Conservation (phyloP, 352 stramenopile species). For the Globisporangium recalcitrans region DNA sequence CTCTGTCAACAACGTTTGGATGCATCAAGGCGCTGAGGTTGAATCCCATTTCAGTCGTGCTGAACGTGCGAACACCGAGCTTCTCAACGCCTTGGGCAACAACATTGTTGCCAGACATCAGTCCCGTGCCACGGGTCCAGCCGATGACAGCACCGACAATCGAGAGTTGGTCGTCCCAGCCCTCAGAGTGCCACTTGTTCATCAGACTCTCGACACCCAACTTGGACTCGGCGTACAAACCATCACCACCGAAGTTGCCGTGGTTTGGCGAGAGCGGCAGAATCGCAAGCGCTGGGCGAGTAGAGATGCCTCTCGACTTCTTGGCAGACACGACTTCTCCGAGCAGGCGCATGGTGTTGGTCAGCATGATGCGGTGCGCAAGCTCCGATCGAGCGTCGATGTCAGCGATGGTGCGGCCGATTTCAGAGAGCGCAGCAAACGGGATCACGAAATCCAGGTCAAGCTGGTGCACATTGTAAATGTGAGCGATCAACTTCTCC, state of each 20-base stretch:
- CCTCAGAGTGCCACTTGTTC: conserved; percentile 84
- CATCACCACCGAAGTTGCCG: conserved; percentile 81
- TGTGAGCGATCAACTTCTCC: conserved; percentile 60
- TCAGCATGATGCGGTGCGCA: conserved; percentile 86
- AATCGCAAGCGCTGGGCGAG: conserved; percentile 70
- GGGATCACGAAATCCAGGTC: conserved; percentile 85
- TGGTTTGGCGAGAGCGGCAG: conserved; percentile 85
- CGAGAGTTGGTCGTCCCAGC: conserved; percentile 82
- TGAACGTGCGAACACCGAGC: conserved; percentile 82
- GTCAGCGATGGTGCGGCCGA: conserved; percentile 70
- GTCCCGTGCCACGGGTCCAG: conserved; percentile 81
- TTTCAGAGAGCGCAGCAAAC: conserved; percentile 82
- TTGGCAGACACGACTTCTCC: conserved; percentile 76
- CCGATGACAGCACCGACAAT: conserved; percentile 83
- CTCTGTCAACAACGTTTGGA: conserved; percentile 66
- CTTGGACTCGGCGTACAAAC: conserved; percentile 87
- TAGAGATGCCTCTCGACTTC: conserved; percentile 59
- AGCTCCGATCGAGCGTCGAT: conserved; percentile 78
- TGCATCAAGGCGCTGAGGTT: conserved; percentile 83
- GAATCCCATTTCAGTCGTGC: conserved; percentile 85
- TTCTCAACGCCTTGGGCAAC: conserved; percentile 72
- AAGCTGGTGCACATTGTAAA: conserved; percentile 78
- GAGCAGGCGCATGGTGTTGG: conserved; percentile 79
- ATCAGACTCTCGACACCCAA: conserved; percentile 82
- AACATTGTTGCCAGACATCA: conserved; percentile 89